Evolutionary conservation across 164 flowering plant species (phyloP).

Genomic region (Akebia trifoliata): DNA sequence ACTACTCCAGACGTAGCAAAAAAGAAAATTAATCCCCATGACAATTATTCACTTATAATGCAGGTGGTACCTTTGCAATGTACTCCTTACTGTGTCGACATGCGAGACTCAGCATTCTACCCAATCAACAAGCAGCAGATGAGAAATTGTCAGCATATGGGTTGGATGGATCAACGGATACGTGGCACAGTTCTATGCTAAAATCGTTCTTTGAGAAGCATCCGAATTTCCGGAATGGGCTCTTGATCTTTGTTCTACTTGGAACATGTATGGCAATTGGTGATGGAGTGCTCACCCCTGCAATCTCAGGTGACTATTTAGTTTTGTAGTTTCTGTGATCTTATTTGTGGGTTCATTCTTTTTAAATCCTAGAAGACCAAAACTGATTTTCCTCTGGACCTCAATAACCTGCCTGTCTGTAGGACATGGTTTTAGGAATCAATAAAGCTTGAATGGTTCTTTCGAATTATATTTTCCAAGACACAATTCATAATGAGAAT

Average conservation of each 20-base stretch:
- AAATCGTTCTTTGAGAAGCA: conserved; percentile 53
- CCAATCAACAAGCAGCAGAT: conserved; percentile 55
- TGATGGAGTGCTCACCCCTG: conserved; percentile 83
- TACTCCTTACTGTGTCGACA: conserved; percentile 71
- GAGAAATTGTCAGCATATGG: conserved; percentile 44
- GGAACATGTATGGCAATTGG: conserved; percentile 88
- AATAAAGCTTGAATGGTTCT: background rate
- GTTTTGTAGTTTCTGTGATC: background rate
- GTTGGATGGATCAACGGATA: conserved; percentile 28
- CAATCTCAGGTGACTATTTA: conserved; percentile 61
- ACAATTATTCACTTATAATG: conserved; percentile 21
- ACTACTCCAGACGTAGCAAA: background rate
- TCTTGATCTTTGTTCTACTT: conserved; percentile 56
- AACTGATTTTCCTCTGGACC: background rate
- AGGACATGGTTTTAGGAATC: background rate
- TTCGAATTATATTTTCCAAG: background rate
- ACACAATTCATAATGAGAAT: background rate
- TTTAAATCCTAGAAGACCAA: background rate
- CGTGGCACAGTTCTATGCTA: conserved; percentile 40
- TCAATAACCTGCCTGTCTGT: background rate
- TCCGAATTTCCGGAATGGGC: conserved; percentile 29
- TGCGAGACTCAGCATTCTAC: conserved; percentile 54
- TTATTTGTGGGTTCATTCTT: background rate
- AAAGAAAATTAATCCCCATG: conserved; percentile 1
- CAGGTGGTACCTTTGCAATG: conserved; percentile 85